Evolutionary conservation across 1,284 basidiomycete genomes (phyloP), one percentile per base, ranked within the genome.

Genomic region (Polyporus tsugae): DNA sequence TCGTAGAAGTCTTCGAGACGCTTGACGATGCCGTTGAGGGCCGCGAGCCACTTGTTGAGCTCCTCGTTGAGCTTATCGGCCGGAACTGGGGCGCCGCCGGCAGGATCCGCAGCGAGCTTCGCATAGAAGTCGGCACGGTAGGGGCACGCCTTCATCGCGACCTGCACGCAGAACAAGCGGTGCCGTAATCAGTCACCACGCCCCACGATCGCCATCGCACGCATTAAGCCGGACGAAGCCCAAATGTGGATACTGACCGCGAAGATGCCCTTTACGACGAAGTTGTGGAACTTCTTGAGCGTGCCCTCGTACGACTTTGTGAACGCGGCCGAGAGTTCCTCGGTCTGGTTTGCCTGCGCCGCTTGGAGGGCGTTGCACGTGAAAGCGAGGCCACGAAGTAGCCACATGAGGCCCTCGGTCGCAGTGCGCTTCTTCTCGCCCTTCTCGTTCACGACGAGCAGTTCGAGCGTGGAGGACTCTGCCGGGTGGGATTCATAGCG

Each of bases 71-170:
- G 86, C 74, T 87, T 88, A 39, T 91, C 91, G 62, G 87, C 82
- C 2, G 93, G 84, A 58, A 84, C 85, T 29, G 87, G 70, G 9
- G 81, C 76, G 5, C 87, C 88, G 1, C 89, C 88, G 11, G 80
- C 80, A 36, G 89, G 87, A 72, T 92, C 91, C 6, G 89, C 85
- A 25, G 94, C 94, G 60, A 99, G 89, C 81, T 98, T 98, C 59
- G 85, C 84, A 81, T 96, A 98, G 82, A 99, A 97, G 74, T 91
- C 91, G 19, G 86, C 88, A 69, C 97, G 94, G 82, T 95, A 95
- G 0, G 97, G 97, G 83, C 96, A 98, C 0, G 97, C 96, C 78
- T 94, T 98, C 95, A 99, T 96, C 6, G 97, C 97, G 59, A 97
- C 88, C 94, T 96, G 77, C 59, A 58, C 22, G 63, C 49, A 62